These are phyloP conservation scores for Aspergillus sojae DNA, from an alignment of 2,329 filamentous ascomycete genomes.

Conservation along the genomic window DNA sequence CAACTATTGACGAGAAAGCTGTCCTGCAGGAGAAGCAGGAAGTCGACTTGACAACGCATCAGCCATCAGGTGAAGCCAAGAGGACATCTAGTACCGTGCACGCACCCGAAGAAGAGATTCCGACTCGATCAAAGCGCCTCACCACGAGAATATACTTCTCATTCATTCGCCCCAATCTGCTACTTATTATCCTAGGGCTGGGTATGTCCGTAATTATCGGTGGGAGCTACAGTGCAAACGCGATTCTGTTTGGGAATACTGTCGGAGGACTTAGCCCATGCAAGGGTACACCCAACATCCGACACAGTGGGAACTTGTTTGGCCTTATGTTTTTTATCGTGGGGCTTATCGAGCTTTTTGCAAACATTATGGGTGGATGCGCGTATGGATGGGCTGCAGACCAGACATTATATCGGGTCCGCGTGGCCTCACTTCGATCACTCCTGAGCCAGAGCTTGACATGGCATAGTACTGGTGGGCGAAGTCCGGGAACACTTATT, in stretches of 20 bases:
- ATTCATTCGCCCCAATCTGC: slow-evolving; percentile 46
- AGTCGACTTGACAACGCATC: too few relatives aligned
- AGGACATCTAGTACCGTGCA: too few relatives aligned
- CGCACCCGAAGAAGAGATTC: not conserved
- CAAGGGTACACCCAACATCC: slow-evolving; percentile 50
- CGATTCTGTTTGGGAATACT: slow-evolving; percentile 63
- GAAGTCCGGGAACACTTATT: slow-evolving; percentile 64
- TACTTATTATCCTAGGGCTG: slow-evolving; percentile 51
- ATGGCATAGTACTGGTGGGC: slow-evolving; percentile 68
- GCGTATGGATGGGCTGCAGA: slow-evolving; percentile 63
- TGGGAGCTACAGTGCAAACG: slow-evolving; percentile 58
- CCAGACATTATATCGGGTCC: slow-evolving; percentile 63
- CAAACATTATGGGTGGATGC: slow-evolving; percentile 61
- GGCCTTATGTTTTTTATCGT: slow-evolving; percentile 62
- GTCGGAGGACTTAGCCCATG: slow-evolving; percentile 59
- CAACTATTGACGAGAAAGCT: too few relatives aligned
- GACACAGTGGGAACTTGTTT: slow-evolving; percentile 54
- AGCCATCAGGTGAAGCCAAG: too few relatives aligned
- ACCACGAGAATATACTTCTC: slow-evolving; percentile 26
- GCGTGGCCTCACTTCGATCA: slow-evolving; percentile 64
- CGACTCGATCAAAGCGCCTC: not conserved
- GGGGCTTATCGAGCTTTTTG: slow-evolving; percentile 59
- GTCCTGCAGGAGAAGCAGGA: too few relatives aligned
- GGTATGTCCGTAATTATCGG: slow-evolving; percentile 58
- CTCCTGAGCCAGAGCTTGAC: slow-evolving; percentile 66